A percentile compares a stretch with the other conserved stretches of the same genome.
phyloP scores from a whole-genome alignment of 345 rosid species.

The Euclidium syriacum region DNA sequence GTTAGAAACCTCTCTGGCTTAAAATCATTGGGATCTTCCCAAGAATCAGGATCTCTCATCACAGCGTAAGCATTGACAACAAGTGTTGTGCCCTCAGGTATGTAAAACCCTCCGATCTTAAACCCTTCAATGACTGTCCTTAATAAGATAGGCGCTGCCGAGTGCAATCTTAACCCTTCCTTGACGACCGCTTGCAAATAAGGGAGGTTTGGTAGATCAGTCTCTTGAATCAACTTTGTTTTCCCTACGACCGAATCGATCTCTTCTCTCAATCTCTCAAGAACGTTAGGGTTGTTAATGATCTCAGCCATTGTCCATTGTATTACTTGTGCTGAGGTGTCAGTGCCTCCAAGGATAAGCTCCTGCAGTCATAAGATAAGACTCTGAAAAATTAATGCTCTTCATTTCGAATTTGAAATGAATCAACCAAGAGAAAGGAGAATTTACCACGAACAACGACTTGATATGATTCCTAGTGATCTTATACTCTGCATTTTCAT shows the following conservation, averaged over 20 bases:
- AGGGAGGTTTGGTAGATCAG: constrained; percentile 43
- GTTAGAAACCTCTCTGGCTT: constrained; percentile 45
- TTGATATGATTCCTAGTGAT: constrained; percentile 51
- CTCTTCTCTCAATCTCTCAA: constrained; percentile 47
- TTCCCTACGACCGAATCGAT: constrained; percentile 36
- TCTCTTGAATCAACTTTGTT: constrained; percentile 45
- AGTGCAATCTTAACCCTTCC: constrained; percentile 64
- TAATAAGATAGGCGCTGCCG: constrained; percentile 36
- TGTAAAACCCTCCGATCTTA: constrained; percentile 33
- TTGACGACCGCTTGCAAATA: constrained; percentile 48
- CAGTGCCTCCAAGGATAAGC: constrained; percentile 50
- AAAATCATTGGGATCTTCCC: constrained; percentile 51
- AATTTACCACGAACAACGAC: constrained; percentile 52
- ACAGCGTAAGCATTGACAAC: constrained; percentile 50
- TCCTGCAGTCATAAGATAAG: constrained; percentile 23
- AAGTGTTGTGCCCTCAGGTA: constrained; percentile 44
- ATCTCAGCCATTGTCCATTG: constrained; percentile 64
- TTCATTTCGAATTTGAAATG: not conserved
- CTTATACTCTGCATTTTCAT: constrained; percentile 43
- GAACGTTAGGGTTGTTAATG: constrained; percentile 43
- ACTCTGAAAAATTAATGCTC: too few species aligned
- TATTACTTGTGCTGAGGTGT: constrained; percentile 37
- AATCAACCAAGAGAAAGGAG: not conserved
- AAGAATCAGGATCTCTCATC: constrained; percentile 48
- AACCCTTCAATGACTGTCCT: constrained; percentile 41